Evolutionary conservation across 2,329 filamentous ascomycete species (phyloP).

Genomic region (Thermoascus crustaceus): DNA sequence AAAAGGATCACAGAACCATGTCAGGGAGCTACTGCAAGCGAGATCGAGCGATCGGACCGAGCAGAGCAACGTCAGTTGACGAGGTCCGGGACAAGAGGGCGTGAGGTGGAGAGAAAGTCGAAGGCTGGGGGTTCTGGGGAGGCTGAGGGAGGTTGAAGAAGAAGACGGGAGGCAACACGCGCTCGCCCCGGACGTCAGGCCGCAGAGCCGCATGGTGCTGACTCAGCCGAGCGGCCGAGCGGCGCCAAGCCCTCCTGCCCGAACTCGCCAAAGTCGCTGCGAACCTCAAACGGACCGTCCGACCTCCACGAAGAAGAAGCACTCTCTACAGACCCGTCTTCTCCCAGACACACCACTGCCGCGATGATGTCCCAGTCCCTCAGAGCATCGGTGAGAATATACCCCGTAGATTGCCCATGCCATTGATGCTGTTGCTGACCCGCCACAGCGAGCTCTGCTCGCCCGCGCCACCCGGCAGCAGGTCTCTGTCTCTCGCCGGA

Average conservation of each 20-base stretch:
- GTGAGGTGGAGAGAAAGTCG: conserved; percentile 12
- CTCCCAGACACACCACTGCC: conserved; percentile 8
- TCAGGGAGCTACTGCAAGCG: conserved; percentile 17
- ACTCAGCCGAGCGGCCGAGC: conserved; percentile 15
- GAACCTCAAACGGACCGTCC: conserved; percentile 15
- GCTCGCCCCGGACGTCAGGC: neutral
- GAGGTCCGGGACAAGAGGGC: conserved; percentile 23
- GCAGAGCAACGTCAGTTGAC: conserved; percentile 18
- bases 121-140: conserved; percentile 12
- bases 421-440: conserved; percentile 17
- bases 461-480: conserved; percentile 53
- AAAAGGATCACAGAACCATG: conserved; percentile 25
- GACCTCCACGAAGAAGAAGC: conserved; percentile 14
- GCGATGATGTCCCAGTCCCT: conserved; percentile 55
- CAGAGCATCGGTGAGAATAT: conserved; percentile 49
- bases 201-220: conserved; percentile 17
- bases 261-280: conserved; percentile 18
- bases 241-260: conserved; percentile 18
- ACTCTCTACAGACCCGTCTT: conserved; percentile 6
- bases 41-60: conserved; percentile 11
- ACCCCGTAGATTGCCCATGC: conserved; percentile 7
- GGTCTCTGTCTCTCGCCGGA: conserved; percentile 50
- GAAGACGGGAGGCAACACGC: conserved; percentile 7
- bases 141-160: conserved; percentile 8
- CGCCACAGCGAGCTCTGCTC: conserved; percentile 50